phyloP scores from a whole-genome alignment of 305 asterid species.

The Rubia tinctorum region DNA sequence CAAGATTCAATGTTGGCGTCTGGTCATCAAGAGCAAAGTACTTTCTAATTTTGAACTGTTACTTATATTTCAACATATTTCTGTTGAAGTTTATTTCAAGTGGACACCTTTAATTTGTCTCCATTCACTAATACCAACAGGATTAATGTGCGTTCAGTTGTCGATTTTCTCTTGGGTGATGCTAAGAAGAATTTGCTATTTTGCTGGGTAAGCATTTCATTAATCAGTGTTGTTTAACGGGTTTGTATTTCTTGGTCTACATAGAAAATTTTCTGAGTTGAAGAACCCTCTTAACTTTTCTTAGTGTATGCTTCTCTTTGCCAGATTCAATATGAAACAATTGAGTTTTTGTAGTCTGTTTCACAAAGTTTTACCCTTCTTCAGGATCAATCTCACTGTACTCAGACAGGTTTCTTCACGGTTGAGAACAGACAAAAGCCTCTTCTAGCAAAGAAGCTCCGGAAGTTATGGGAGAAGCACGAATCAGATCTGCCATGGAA shows the following conservation, averaged over 20 bases:
- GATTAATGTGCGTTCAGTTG: constrained; percentile 60
- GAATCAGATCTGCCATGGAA: constrained; percentile 83
- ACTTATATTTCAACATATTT: constrained; percentile 20
- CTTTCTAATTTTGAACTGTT: constrained; percentile 28
- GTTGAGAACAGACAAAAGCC: constrained; percentile 67
- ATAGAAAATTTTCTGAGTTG: neutral
- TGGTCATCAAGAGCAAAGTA: constrained; percentile 92
- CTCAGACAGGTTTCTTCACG: constrained; percentile 50
- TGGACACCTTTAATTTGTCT: constrained; percentile 7
- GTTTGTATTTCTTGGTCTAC: neutral
- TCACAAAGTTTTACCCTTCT: constrained; percentile 14
- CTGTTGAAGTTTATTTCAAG: neutral
- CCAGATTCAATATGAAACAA: neutral
- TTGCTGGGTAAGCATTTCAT: constrained; percentile 65
- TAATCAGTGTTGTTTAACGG: neutral
- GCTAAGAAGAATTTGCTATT: constrained; percentile 57
- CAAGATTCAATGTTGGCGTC: constrained; percentile 70
- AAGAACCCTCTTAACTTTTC: neutral
- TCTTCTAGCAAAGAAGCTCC: constrained; percentile 68
- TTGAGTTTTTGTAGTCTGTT: neutral
- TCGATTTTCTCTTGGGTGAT: constrained; percentile 66
- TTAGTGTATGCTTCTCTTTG: neutral
- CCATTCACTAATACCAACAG: constrained; percentile 48
- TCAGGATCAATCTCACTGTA: constrained; percentile 92
- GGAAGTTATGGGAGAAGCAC: constrained; percentile 69